Evolutionary conservation across 2,329 filamentous ascomycete species (phyloP).

Genomic region (Exophiala sideris): DNA sequence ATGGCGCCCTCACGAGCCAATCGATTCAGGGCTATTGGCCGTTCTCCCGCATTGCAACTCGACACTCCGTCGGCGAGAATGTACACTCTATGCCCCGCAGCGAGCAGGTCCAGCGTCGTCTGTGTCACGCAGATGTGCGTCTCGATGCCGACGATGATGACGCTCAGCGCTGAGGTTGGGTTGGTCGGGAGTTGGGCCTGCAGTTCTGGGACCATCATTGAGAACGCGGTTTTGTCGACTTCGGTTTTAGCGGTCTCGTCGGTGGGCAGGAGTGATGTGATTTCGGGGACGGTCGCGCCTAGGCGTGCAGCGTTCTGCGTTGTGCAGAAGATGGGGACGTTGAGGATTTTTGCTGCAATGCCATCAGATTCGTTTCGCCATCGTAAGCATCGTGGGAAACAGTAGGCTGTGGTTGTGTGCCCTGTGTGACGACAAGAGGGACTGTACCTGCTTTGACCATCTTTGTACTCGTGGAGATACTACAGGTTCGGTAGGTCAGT

Average conservation of each 20-base stretch:
- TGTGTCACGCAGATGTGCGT: constrained; percentile 92
- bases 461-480: constrained; percentile 65
- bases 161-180: constrained; percentile 46
- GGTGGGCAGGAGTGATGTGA: constrained; percentile 53
- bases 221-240: constrained; percentile 85
- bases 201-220: constrained; percentile 71
- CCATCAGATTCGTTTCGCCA: background rate
- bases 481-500: constrained; percentile 2
- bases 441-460: constrained; percentile 57
- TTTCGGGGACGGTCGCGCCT: constrained; percentile 74
- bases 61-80: constrained; percentile 86
- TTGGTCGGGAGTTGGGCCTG: constrained; percentile 18
- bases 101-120: constrained; percentile 77
- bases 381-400: no score
- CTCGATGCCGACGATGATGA: constrained; percentile 87
- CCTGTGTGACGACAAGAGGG: background rate
- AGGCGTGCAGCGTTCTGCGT: constrained; percentile 79
- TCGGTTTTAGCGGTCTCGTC: constrained; percentile 55
- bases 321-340: constrained; percentile 78
- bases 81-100: constrained; percentile 75
- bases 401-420: no score
- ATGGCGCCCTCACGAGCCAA: constrained; percentile 71
- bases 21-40: constrained; percentile 72
- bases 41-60: constrained; percentile 79
- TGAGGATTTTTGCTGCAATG: constrained; percentile 52